Evolutionary conservation across 805 yeast genomes (phyloP).

Genomic region (Saccharomyces kudriavzevii): DNA sequence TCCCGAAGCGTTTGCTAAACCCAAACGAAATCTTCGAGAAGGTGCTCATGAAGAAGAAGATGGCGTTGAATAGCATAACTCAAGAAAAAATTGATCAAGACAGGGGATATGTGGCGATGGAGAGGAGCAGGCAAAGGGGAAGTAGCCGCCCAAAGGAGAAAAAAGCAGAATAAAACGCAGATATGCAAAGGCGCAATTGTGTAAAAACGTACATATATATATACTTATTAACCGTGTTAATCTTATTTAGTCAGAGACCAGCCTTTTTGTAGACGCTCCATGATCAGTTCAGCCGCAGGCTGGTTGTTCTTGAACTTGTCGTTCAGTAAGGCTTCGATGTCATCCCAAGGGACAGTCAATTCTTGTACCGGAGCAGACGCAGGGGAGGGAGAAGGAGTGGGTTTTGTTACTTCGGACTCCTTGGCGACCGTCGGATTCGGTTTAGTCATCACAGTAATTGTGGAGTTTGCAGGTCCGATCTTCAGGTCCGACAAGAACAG

Average conservation of each 20-base stretch:
- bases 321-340: slow-evolving; percentile 32
- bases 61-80: slow-evolving; percentile 62
- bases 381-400: background rate
- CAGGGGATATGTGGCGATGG: slow-evolving; percentile 65
- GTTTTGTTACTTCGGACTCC: slow-evolving; percentile 15
- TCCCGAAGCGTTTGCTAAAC: slow-evolving; percentile 62
- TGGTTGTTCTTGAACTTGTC: slow-evolving; percentile 27
- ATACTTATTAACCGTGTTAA: background rate
- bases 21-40: slow-evolving; percentile 58
- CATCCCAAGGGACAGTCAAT: slow-evolving; percentile 37
- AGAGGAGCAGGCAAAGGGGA: slow-evolving; percentile 30
- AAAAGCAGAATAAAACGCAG: slow-evolving; percentile 6
- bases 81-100: slow-evolving; percentile 76
- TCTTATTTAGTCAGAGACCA: slow-evolving; percentile 31
- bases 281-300: slow-evolving; percentile 20
- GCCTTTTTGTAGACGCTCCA: slow-evolving; percentile 34
- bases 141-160: background rate
- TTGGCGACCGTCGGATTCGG: background rate
- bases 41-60: slow-evolving; percentile 59
- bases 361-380: slow-evolving; percentile 1
- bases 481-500: slow-evolving; percentile 30
- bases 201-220: background rate
- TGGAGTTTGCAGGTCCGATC: slow-evolving; percentile 21
- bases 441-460: slow-evolving; percentile 38
- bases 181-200: slow-evolving; percentile 2